Percentiles rank a stretch among this genome's conserved stretches.
phyloP scores from a whole-genome alignment of 2,329 filamentous ascomycete genomes.

The Didymella glomerata region DNA sequence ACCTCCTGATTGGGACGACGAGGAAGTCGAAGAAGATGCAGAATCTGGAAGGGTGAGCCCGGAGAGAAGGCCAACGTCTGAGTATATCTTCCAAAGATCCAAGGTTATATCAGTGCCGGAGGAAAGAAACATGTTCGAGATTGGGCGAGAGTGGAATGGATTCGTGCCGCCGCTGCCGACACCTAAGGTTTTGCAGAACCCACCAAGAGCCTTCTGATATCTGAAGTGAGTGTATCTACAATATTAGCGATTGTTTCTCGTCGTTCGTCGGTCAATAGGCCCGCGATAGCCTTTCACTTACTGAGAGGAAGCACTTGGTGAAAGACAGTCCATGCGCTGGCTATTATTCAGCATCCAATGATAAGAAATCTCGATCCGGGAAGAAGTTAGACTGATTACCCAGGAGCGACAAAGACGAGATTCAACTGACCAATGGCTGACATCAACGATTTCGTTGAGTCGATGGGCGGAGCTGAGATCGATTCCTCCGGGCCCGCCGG shows the following conservation, averaged over 20 bases:
- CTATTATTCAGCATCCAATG: too few relatives aligned
- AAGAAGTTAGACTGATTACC: not conserved
- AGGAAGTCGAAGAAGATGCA: constrained; percentile 22
- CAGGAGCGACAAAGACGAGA: not conserved
- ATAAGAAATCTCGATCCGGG: not conserved
- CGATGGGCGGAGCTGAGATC: not conserved
- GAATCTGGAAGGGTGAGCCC: constrained; percentile 23
- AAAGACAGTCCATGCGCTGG: not conserved
- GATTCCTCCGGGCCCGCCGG: not conserved
- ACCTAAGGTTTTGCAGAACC: constrained; percentile 19
- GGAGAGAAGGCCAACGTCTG: constrained; percentile 30
- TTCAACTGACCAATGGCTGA: not conserved
- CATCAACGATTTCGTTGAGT: too few relatives aligned
- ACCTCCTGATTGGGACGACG: constrained; percentile 13
- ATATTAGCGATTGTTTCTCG: not conserved
- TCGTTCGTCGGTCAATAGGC: not conserved
- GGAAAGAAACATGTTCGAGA: constrained; percentile 32
- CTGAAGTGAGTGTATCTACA: too few relatives aligned
- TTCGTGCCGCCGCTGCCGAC: constrained; percentile 38
- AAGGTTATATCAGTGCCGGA: constrained; percentile 42
- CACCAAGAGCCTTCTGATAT: constrained; percentile 24
- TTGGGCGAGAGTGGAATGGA: constrained; percentile 30
- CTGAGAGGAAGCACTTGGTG: too few relatives aligned
- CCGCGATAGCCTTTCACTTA: not conserved
- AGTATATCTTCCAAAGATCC: constrained; percentile 39